Evolutionary conservation across 192 early-diverging fungal species (phyloP).

Genomic region (Coemansia sp.): DNA sequence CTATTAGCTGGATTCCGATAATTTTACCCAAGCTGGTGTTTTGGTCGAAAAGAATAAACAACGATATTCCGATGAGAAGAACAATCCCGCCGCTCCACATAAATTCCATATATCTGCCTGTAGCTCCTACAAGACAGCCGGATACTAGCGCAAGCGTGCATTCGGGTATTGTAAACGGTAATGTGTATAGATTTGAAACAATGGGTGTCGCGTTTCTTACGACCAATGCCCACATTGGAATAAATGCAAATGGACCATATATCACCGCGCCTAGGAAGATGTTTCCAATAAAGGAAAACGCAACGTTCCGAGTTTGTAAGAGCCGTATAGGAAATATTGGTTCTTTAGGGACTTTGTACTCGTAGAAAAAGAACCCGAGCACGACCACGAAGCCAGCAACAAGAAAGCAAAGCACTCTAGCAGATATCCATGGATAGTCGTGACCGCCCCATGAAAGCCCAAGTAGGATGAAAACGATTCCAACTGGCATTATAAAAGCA

Average conservation of each 20-base stretch:
- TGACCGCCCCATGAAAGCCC: conserved; percentile 81
- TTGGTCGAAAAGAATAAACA: conserved; percentile 60
- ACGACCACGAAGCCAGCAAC: conserved; percentile 18
- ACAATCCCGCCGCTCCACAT: conserved; percentile 66
- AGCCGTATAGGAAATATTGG: conserved; percentile 63
- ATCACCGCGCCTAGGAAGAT: conserved; percentile 45
- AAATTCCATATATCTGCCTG: conserved; percentile 61
- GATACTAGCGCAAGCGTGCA: conserved; percentile 61
- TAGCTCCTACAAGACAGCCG: conserved; percentile 60
- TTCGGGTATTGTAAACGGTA: conserved; percentile 74
- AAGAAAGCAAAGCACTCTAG: conserved; percentile 51
- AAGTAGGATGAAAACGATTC: conserved; percentile 64
- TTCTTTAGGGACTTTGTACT: conserved; percentile 57
- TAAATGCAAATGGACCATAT: conserved; percentile 62
- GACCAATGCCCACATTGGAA: conserved; percentile 62
- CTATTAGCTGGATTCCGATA: conserved; percentile 65
- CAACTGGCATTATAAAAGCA: conserved; percentile 53
- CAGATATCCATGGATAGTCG: conserved; percentile 68
- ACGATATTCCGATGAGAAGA: conserved; percentile 60
- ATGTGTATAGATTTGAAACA: conserved; percentile 65
- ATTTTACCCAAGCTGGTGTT: conserved; percentile 53
- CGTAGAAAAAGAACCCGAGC: conserved; percentile 58
- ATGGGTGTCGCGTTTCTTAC: conserved; percentile 60
- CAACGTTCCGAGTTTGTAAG: conserved; percentile 54
- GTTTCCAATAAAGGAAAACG: conserved; percentile 21